These are phyloP conservation scores for Colletotrichum lindemuthianum DNA, from an alignment of 2,329 filamentous ascomycete genomes.

Conservation along the genomic window DNA sequence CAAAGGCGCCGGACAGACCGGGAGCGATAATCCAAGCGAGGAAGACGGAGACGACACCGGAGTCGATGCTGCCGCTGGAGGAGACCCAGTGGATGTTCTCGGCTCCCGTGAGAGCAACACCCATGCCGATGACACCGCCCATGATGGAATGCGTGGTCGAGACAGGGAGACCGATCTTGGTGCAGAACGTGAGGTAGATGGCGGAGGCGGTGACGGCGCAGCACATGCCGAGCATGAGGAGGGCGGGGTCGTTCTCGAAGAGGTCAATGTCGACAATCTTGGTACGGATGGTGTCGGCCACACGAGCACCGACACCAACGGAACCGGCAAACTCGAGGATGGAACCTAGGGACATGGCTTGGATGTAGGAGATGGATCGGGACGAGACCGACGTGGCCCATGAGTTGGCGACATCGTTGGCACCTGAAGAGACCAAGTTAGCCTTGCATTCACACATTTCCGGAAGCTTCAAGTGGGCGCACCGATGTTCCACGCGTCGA, in stretches of 20 bases:
- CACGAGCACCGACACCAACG: constrained; percentile 57
- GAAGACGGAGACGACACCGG: constrained; percentile 57
- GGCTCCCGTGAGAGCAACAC: constrained; percentile 52
- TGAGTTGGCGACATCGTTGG: constrained; percentile 69
- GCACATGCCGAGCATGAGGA: constrained; percentile 54
- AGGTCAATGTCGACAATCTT: constrained; percentile 53
- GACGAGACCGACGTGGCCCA: constrained; percentile 72
- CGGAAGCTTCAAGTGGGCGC: constrained; percentile 30
- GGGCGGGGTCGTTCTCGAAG: constrained; percentile 51
- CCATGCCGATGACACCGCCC: constrained; percentile 56
- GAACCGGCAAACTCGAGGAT: constrained; percentile 61
- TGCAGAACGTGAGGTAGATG: constrained; percentile 54
- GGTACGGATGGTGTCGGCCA: constrained; percentile 58
- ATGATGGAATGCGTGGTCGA: constrained; percentile 59
- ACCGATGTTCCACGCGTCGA: constrained; percentile 75
- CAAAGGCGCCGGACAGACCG: constrained; percentile 54
- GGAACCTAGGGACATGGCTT: constrained; percentile 57
- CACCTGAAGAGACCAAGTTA: constrained; percentile 29
- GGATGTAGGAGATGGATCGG: constrained; percentile 62
- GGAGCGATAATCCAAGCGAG: constrained; percentile 59
- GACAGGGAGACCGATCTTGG: constrained; percentile 46
- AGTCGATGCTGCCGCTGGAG: constrained; percentile 36
- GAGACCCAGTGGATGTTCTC: constrained; percentile 54
- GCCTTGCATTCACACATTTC: neutral
- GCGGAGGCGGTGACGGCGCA: constrained; percentile 51